Conservation (phyloP, 2,329 filamentous ascomycete species). For the Tolypocladium guangdongense region DNA sequence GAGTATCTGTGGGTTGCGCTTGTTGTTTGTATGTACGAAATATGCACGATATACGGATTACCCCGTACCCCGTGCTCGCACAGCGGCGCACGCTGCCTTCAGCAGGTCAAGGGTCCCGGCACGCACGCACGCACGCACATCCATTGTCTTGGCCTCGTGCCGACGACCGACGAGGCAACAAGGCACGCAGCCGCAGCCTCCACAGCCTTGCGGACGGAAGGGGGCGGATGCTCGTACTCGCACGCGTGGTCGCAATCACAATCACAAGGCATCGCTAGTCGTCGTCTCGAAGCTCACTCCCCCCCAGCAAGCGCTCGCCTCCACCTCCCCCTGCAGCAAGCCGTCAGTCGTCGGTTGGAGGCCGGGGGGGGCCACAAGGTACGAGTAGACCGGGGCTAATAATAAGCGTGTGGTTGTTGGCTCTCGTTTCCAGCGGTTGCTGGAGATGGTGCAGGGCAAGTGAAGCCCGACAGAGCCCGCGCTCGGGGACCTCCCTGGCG, state of each 20-base stretch:
- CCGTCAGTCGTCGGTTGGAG: neutral
- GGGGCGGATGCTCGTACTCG: no score
- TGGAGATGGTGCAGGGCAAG: neutral
- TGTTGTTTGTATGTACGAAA: neutral
- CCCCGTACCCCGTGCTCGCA: neutral
- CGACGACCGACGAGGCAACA: neutral
- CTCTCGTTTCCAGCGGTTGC: neutral
- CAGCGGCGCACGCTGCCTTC: constrained; percentile 4
- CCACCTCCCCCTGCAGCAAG: neutral
- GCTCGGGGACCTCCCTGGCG: constrained; percentile 2
- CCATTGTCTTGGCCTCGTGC: neutral
- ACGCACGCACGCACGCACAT: no score
- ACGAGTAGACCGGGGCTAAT: neutral
- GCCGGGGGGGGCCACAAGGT: neutral
- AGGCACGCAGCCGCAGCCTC: neutral
- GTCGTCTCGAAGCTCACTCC: neutral
- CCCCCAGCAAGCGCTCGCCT: neutral
- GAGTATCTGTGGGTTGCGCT: neutral
- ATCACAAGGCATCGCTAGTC: neutral
- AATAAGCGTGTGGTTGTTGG: neutral
- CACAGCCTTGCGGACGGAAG: neutral
- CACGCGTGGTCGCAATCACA: no score
- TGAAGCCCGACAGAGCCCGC: constrained; percentile 5
- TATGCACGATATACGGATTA: neutral
- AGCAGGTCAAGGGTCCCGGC: constrained; percentile 10